Percentiles rank a stretch among this genome's conserved stretches.
These are phyloP conservation scores for Phytophthora capsici DNA, from an alignment of 352 stramenopile genomes.

Conservation along the genomic window DNA sequence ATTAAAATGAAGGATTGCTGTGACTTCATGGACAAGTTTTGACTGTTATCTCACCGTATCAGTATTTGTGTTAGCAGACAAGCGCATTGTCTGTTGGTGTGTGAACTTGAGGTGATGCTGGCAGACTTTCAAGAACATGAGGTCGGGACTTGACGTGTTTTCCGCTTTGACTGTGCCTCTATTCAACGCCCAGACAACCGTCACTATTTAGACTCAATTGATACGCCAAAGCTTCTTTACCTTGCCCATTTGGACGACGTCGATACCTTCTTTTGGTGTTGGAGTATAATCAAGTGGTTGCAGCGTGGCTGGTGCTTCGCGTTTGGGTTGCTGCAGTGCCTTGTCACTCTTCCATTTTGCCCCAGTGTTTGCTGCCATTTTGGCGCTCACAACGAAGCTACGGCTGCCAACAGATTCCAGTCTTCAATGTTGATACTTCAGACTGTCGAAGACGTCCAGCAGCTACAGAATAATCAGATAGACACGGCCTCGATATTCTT, in stretches of 20 bases:
- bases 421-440: not conserved
- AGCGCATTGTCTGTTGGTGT: constrained; percentile 8
- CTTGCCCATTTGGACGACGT: constrained; percentile 66
- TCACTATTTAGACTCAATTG: not conserved
- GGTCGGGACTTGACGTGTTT: constrained; percentile 63
- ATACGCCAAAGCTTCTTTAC: constrained; percentile 15
- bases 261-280: constrained; percentile 61
- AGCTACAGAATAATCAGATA: not conserved
- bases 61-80: constrained; percentile 1
- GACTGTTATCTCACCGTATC: constrained; percentile 7
- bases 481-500: constrained; percentile 1
- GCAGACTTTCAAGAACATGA: constrained; percentile 66
- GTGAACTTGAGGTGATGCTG: constrained; percentile 45
- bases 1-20: too few species aligned
- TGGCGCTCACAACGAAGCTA: constrained; percentile 8
- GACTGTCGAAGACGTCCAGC: too few species aligned
- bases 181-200: not conserved
- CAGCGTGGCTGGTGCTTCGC: constrained; percentile 52
- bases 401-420: constrained; percentile 7
- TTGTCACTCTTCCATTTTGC: constrained; percentile 56
- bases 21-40: constrained; percentile 17
- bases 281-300: constrained; percentile 75
- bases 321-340: constrained; percentile 34
- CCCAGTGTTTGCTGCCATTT: constrained; percentile 35
- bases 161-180: constrained; percentile 47